Evolutionary conservation across 164 flowering plant species (phyloP).

Genomic region (Umbilicus rupestris): DNA sequence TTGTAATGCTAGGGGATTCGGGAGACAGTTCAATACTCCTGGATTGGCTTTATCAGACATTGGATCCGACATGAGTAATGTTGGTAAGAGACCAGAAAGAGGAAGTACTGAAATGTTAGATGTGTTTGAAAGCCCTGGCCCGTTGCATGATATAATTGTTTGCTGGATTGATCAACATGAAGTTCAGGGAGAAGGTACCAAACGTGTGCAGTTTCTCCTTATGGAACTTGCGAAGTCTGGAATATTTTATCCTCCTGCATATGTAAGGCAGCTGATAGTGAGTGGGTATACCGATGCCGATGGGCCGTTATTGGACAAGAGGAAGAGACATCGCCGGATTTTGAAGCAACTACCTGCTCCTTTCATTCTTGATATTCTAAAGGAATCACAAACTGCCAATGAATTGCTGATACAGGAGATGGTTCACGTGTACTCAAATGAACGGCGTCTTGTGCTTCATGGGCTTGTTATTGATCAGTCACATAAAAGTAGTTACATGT

Average conservation of each 20-base stretch:
- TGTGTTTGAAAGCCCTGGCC: conserved; percentile 68
- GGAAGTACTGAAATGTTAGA: conserved; percentile 22
- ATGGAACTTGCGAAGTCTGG: conserved; percentile 70
- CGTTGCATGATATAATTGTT: conserved; percentile 82
- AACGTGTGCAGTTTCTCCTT: conserved; percentile 62
- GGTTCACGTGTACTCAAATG: conserved; percentile 60
- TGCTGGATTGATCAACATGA: conserved; percentile 99
- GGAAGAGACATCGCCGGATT: conserved; percentile 55
- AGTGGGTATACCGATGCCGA: conserved; percentile 71
- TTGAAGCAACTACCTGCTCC: conserved; percentile 74
- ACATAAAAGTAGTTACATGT: conserved; percentile 11
- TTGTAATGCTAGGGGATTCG: conserved; percentile 17
- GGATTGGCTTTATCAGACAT: conserved; percentile 21
- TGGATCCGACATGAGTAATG: conserved; percentile 16
- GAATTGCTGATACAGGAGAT: conserved; percentile 35
- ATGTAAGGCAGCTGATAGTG: conserved; percentile 84
- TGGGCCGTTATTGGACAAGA: conserved; percentile 33
- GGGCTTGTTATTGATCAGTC: conserved; percentile 28
- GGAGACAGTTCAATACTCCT: conserved; percentile 20
- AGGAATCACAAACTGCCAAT: conserved; percentile 47
- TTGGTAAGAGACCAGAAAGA: conserved; percentile 17
- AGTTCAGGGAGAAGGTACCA: conserved; percentile 54
- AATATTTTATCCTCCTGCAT: conserved; percentile 77
- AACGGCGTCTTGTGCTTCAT: conserved; percentile 70
- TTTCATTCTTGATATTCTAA: conserved; percentile 45